These are phyloP conservation scores for Termitomyces sp. DNA, from an alignment of 768 basidiomycete species.

Conservation along the genomic window DNA sequence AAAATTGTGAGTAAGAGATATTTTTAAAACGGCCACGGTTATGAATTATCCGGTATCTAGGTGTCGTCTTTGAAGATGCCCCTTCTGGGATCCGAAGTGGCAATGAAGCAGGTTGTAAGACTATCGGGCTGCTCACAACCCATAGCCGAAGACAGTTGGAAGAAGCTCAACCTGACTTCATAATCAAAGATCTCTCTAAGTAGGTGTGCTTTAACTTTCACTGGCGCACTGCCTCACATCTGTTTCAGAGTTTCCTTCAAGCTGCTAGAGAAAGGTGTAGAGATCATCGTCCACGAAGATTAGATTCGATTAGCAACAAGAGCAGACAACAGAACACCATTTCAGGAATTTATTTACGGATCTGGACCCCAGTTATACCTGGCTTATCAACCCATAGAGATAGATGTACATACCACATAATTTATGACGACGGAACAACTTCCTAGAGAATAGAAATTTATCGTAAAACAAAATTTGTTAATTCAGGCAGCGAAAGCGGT, in stretches of 20 bases:
- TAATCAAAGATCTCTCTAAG: conserved; percentile 74
- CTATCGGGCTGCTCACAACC: conserved; percentile 79
- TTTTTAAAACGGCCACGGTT: neutral
- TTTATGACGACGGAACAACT: neutral
- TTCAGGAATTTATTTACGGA: neutral
- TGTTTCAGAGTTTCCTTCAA: conserved; percentile 28
- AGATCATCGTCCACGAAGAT: conserved; percentile 39
- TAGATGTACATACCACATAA: neutral
- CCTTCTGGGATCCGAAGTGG: conserved; percentile 83
- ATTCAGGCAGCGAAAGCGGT: conserved; percentile 3
- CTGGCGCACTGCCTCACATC: neutral
- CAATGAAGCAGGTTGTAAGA: conserved; percentile 77
- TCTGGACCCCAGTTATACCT: neutral
- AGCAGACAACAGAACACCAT: neutral
- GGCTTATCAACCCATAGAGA: neutral
- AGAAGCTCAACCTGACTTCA: conserved; percentile 57
- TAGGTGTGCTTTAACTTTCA: conserved; percentile 24
- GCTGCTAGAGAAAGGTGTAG: conserved; percentile 36
- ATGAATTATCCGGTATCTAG: conserved; percentile 27
- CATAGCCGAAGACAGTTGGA: conserved; percentile 70
- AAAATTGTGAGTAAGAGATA: conserved; percentile 45
- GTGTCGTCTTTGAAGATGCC: conserved; percentile 90
- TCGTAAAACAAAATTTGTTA: conserved; percentile 9
- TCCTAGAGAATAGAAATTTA: conserved; percentile 5
- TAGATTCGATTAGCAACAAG: conserved; percentile 10